Conservation (phyloP, 768 basidiomycete genomes). For the Candolleomyces aberdarensis region DNA sequence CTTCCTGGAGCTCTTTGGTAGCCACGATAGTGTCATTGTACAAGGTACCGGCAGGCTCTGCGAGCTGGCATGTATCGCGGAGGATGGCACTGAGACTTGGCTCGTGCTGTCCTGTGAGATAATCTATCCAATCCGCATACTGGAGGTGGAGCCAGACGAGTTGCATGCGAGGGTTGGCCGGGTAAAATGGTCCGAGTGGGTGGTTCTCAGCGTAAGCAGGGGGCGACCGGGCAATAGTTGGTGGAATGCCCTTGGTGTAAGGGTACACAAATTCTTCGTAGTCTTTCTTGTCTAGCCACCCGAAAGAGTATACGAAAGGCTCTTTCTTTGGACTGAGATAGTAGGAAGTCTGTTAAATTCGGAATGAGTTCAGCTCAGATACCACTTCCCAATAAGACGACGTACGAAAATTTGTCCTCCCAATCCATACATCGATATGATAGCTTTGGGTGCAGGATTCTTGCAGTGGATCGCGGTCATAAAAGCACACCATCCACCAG, state of each 20-base stretch:
- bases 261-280: constrained; percentile 48
- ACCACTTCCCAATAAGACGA: background rate
- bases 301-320: constrained; percentile 52
- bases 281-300: constrained; percentile 45
- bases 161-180: constrained; percentile 62
- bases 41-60: constrained; percentile 84
- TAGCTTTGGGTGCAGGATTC: constrained; percentile 49
- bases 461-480: constrained; percentile 49
- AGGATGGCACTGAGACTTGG: constrained; percentile 47
- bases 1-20: constrained; percentile 90
- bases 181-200: constrained; percentile 46
- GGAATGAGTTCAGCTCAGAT: background rate
- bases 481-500: constrained; percentile 61
- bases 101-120: constrained; percentile 48
- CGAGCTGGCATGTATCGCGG: constrained; percentile 52
- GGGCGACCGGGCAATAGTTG: constrained; percentile 36
- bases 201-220: constrained; percentile 43
- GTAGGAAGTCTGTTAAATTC: constrained; percentile 40
- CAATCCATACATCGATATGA: constrained; percentile 60
- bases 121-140: constrained; percentile 57
- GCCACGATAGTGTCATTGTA: constrained; percentile 91
- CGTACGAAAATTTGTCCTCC: constrained; percentile 55
- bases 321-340: constrained; percentile 46
- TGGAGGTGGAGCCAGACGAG: constrained; percentile 59
- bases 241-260: constrained; percentile 21